phyloP scores from a whole-genome alignment of 2,329 filamentous ascomycete genomes.

The Cytospora paraplurivora region DNA sequence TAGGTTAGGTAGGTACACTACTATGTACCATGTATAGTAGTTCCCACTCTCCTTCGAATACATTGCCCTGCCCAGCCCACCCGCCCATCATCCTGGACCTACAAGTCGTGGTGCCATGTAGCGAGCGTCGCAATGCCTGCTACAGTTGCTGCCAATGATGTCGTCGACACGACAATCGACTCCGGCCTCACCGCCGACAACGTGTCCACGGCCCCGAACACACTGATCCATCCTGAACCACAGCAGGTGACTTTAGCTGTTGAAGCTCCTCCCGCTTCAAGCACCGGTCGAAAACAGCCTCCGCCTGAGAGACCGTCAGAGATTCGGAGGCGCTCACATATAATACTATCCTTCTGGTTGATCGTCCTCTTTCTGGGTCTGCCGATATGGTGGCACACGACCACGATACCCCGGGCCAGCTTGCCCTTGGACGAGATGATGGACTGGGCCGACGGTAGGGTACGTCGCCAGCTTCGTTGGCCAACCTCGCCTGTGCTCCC shows the following conservation, averaged over 20 bases:
- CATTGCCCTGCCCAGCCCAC: too few relatives aligned
- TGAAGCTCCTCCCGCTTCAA: slow-evolving; percentile 7
- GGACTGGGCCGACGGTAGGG: slow-evolving; percentile 88
- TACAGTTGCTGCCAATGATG: slow-evolving; percentile 22
- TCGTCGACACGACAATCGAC: slow-evolving; percentile 16
- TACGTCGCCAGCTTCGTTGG: slow-evolving; percentile 42
- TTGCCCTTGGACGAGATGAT: slow-evolving; percentile 86
- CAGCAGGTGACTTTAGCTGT: slow-evolving; percentile 9
- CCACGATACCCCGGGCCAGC: slow-evolving; percentile 83
- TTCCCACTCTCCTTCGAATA: too few relatives aligned
- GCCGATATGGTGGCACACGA: slow-evolving; percentile 96
- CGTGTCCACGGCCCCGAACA: slow-evolving; percentile 2
- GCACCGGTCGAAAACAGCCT: slow-evolving; percentile 50
- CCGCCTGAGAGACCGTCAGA: slow-evolving; percentile 76
- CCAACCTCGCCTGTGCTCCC: neutral
- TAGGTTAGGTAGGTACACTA: too few relatives aligned
- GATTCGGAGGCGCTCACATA: slow-evolving; percentile 67
- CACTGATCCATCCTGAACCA: too few relatives aligned
- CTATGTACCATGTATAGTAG: too few relatives aligned
- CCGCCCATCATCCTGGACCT: neutral
- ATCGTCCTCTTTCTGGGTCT: slow-evolving; percentile 82
- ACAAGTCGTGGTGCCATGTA: slow-evolving; percentile 14
- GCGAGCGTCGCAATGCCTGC: slow-evolving; percentile 24
- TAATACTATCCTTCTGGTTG: slow-evolving; percentile 89
- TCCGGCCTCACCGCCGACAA: neutral